Percentiles rank a stretch among this genome's conserved stretches.
These are phyloP conservation scores for Xanthoconium stramineum DNA, from an alignment of 768 basidiomycete species.

Conservation along the genomic window DNA sequence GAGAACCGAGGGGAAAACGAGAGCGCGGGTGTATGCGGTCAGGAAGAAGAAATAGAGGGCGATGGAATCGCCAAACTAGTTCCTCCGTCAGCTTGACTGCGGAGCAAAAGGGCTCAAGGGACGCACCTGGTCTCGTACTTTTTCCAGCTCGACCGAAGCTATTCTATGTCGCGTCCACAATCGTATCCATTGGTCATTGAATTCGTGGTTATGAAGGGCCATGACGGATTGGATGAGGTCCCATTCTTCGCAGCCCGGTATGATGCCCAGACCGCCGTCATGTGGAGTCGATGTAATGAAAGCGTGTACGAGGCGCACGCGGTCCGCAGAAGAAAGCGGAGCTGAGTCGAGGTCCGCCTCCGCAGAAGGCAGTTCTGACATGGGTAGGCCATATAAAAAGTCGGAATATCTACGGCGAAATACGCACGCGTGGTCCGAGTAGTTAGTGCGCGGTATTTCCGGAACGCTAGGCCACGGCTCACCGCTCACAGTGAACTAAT, in stretches of 20 bases:
- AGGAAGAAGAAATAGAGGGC: slow-evolving; percentile 92
- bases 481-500: slow-evolving; percentile 76
- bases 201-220: slow-evolving; percentile 78
- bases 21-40: slow-evolving; percentile 74
- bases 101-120: neutral
- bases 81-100: neutral
- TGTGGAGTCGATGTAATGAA: slow-evolving; percentile 64
- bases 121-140: slow-evolving; percentile 68
- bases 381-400: slow-evolving; percentile 73
- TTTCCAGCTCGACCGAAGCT: slow-evolving; percentile 60
- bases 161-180: slow-evolving; percentile 68
- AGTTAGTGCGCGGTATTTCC: neutral
- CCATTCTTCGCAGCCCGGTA: slow-evolving; percentile 70
- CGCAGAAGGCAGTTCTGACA: slow-evolving; percentile 40
- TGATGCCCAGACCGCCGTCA: slow-evolving; percentile 86
- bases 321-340: slow-evolving; percentile 65
- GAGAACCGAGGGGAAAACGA: slow-evolving; percentile 70
- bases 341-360: slow-evolving; percentile 42
- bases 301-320: slow-evolving; percentile 73
- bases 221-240: slow-evolving; percentile 77
- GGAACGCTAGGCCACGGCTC: slow-evolving; percentile 23
- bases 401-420: slow-evolving; percentile 55
- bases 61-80: slow-evolving; percentile 73
- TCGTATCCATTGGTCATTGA: slow-evolving; percentile 77
- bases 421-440: neutral